Percentiles rank a stretch among this genome's conserved stretches.
phyloP scores from a whole-genome alignment of 1,284 basidiomycete genomes.

The Boletus semigastroideus region DNA sequence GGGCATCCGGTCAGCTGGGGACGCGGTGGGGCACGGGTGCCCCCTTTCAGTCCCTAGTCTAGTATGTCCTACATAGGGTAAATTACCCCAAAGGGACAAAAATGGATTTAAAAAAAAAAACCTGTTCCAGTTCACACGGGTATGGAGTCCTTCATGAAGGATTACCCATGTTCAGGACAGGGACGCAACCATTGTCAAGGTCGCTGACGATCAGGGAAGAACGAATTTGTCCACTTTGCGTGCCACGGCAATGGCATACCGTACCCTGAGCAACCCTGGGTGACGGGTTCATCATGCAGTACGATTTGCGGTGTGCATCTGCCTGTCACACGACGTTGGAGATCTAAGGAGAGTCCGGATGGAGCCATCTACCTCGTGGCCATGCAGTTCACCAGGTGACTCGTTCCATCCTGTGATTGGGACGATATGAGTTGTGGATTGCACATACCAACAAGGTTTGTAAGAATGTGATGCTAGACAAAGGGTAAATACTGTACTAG shows the following conservation, averaged over 20 bases:
- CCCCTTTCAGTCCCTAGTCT: no score
- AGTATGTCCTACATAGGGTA: no score
- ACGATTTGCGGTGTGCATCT: conserved; percentile 10
- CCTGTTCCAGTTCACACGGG: neutral
- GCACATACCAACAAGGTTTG: neutral
- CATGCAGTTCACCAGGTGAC: conserved; percentile 1
- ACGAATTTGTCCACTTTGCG: conserved; percentile 3
- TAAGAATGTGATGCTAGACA: no score
- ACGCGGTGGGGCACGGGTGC: no score
- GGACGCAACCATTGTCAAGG: neutral
- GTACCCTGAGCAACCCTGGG: no score
- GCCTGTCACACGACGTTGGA: neutral
- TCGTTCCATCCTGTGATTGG: conserved; percentile 1
- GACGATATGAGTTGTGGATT: conserved; percentile 1
- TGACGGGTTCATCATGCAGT: conserved; percentile 19
- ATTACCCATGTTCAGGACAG: neutral
- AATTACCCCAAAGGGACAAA: no score
- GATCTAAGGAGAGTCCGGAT: no score
- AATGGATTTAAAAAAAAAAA: no score
- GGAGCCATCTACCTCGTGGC: conserved; percentile 9
- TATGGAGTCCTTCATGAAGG: neutral
- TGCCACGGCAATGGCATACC: conserved; percentile 20
- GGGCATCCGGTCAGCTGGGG: no score
- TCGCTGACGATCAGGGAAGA: neutral
- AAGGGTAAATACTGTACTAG: no score